These are phyloP conservation scores for Taphrina wiesneri DNA, from an alignment of 1,139 yeast species.

Conservation along the genomic window DNA sequence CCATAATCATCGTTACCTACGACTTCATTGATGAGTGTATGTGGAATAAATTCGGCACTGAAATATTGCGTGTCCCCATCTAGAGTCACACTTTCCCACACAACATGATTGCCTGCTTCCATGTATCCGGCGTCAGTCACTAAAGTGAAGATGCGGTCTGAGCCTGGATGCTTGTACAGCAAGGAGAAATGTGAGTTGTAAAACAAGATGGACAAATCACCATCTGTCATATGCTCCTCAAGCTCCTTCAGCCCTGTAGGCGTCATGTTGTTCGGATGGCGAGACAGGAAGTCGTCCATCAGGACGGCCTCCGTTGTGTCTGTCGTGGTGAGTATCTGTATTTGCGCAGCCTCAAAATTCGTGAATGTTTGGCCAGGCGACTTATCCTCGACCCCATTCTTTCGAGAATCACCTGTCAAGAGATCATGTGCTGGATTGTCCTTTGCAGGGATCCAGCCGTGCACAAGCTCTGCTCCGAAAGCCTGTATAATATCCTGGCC, in stretches of 20 bases:
- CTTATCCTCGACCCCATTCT: constrained; percentile 37
- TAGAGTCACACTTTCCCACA: constrained; percentile 53
- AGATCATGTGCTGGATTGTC: constrained; percentile 43
- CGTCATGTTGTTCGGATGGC: constrained; percentile 60
- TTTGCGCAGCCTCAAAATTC: constrained; percentile 15
- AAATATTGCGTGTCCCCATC: constrained; percentile 56
- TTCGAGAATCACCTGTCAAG: constrained; percentile 39
- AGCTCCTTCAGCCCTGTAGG: constrained; percentile 57
- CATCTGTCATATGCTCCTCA: constrained; percentile 50
- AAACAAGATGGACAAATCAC: constrained; percentile 65
- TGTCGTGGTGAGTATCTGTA: constrained; percentile 5
- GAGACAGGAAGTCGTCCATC: constrained; percentile 45
- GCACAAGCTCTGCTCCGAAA: constrained; percentile 53
- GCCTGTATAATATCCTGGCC: constrained; percentile 52
- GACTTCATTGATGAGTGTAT: not conserved
- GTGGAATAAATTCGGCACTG: constrained; percentile 59
- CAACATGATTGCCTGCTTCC: constrained; percentile 63
- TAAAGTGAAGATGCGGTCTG: constrained; percentile 57
- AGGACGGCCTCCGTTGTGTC: not conserved
- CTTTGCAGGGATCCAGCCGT: constrained; percentile 55
- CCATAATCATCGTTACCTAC: constrained; percentile 8
- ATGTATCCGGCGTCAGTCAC: constrained; percentile 73
- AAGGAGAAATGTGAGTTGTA: constrained; percentile 85
- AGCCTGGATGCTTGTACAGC: constrained; percentile 54
- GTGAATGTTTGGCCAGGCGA: constrained; percentile 33